Evolutionary conservation across 139 green algal genomes (phyloP), one percentile per base, ranked within the genome.

Genomic region (Haematococcus lacustris): DNA sequence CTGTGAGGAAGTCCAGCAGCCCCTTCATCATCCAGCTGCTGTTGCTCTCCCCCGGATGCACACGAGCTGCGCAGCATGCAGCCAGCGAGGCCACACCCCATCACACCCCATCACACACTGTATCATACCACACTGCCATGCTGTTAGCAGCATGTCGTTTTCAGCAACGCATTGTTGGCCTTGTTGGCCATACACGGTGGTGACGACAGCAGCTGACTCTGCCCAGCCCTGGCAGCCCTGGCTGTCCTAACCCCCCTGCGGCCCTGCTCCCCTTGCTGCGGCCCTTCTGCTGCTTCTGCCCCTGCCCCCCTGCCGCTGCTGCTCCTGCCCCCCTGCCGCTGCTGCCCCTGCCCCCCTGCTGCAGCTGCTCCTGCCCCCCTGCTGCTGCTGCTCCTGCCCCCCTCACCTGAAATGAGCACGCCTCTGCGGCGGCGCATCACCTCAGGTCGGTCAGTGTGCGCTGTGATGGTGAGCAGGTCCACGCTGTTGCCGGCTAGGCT

Each of bases 21-120:
- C 88, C 89, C 72, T 84, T 79, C 83, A 94, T 89, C 82, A 93
- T 86, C 89, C 89, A 94, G 64, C 75, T 88, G 35, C 86, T 76
- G 68, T 92, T 92, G 74, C 67, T 88, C 74, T 94, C 89, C 3
- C 89, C 89, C 3, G 89, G 89, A 64, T 94, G 89, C 64, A 93
- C 89, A 7, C 89, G 78, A 2, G 78, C 85, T 80, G 79, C 30
- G 50, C n/a, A n/a, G n/a, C n/a, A n/a, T n/a, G n/a, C n/a, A n/a
- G n/a, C n/a, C n/a, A n/a, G n/a, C n/a, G n/a, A n/a, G n/a, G n/a
- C n/a, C n/a, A n/a, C n/a, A n/a, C n/a, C n/a, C n/a, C n/a, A n/a
- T n/a, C n/a, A n/a, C n/a, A n/a, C n/a, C n/a, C n/a, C n/a, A n/a
- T n/a, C n/a, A n/a, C n/a, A n/a, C n/a, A n/a, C n/a, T n/a, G n/a